Base-by-base conservation (phyloP, 1,139 yeast genomes). In the Arxiozyma bovina region DNA sequence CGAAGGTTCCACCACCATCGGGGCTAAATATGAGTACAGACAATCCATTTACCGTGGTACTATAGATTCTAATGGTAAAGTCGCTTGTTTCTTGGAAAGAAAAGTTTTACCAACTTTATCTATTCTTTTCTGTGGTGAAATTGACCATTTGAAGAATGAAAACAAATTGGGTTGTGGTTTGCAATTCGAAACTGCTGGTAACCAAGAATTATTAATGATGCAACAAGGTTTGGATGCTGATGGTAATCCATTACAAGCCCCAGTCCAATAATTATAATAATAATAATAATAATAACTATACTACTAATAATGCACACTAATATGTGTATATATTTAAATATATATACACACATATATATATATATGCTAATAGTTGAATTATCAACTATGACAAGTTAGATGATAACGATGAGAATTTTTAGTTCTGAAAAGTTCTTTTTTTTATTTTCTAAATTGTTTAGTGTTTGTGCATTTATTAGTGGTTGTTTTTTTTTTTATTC, bases 1-100 rank as follows among this genome's bases (percentile, higher is more conserved):
- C 57, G 97, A 91, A 70, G 98, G 96, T 67, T 81, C 81, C 65
- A 91, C 99, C 65, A 87, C 97, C 60, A 73, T 93, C 56, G 99
- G 97, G 74, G 96, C 97, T 67, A 93, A 91, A 76, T 93, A 93
- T 74, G 99, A 93, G 76, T 94, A 90, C 80, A 90, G 97, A 76
- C 95, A 90, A 74, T 85, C 96, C 58, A 85, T 89, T 55, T 90
- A 89, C 82, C 85, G 99, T 74, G 98, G 98, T 67, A 96, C 91
- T 74, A 70, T 93, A 60, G 97, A 91, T 74, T 83, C 96, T 54
- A 78, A 80, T 58, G 99, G 99, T 73, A 90, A 88, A 76, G 95
- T 93, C 55, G 80, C 87, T 57, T 89, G 93, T 64, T 84, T 89
- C 76, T 78, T 93, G 71, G 99, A 93, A 77, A 90, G 90, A 78